Evolutionary conservation across 179 eudicot species (phyloP).

Genomic region (Amaranthus tricolor): DNA sequence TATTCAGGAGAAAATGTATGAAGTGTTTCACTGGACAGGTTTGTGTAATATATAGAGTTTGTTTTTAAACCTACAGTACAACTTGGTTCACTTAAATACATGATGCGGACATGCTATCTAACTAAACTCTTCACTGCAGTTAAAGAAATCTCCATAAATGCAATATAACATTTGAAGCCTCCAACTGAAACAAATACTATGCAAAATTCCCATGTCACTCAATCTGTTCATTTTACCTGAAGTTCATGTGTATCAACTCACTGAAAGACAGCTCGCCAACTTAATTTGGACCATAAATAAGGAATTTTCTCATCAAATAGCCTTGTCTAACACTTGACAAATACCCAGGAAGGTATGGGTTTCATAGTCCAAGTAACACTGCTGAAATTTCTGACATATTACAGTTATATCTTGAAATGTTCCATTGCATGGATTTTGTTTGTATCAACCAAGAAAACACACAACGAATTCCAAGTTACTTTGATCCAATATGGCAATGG

Average conservation of each 20-base stretch:
- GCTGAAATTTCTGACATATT: not conserved
- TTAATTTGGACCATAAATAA: too few relatives aligned
- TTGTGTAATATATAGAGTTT: constrained; percentile 27
- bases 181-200: not conserved
- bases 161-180: not conserved
- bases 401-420: not conserved
- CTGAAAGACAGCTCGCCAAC: too few relatives aligned
- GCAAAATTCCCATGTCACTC: not conserved
- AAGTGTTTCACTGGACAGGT: constrained; percentile 15
- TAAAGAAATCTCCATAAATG: not conserved
- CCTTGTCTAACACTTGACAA: too few relatives aligned
- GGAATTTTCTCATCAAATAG: too few relatives aligned
- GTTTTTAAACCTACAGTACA: not conserved
- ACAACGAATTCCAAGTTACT: not conserved
- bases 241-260: too few relatives aligned
- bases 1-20: constrained; percentile 19
- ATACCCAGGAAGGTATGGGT: too few relatives aligned
- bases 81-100: not conserved
- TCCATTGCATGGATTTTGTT: not conserved
- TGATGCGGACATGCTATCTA: not conserved
- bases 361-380: too few relatives aligned
- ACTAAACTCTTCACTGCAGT: constrained; percentile 1
- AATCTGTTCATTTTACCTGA: too few relatives aligned
- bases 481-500: not conserved
- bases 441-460: constrained; percentile 2